Conservation (phyloP, 306 rosid species). For the Prunus mongolica region DNA sequence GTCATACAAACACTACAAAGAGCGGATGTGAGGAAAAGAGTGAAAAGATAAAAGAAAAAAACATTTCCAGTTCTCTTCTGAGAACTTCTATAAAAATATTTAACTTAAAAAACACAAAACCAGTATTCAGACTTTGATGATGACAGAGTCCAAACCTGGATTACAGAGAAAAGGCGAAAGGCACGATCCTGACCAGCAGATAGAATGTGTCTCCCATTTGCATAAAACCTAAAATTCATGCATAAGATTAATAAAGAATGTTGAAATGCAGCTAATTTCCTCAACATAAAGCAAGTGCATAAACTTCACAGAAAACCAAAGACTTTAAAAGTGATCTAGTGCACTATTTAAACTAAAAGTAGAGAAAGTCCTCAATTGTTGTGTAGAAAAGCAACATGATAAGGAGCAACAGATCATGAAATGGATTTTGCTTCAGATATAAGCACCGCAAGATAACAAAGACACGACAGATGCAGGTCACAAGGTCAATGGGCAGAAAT, state of each 20-base stretch:
- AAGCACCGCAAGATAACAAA: neutral
- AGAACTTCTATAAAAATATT: neutral
- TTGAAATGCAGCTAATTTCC: neutral
- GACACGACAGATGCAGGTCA: neutral
- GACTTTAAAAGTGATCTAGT: neutral
- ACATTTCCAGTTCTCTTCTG: neutral
- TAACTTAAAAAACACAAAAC: neutral
- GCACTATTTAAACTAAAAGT: neutral
- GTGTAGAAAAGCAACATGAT: neutral
- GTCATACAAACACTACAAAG: neutral
- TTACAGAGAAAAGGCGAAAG: constrained; percentile 86
- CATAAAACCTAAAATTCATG: constrained; percentile 70
- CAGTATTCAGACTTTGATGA: neutral
- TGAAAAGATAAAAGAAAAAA: neutral
- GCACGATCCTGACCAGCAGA: constrained; percentile 99
- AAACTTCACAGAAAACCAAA: neutral
- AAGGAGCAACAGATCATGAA: neutral
- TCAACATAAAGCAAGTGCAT: neutral
- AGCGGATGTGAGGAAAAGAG: neutral
- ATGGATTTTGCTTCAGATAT: neutral
- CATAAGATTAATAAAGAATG: constrained; percentile 1
- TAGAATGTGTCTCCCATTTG: constrained; percentile 92
- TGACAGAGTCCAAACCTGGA: constrained; percentile 63
- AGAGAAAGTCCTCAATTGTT: neutral
- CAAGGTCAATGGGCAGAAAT: neutral